Evolutionary conservation across 495 filamentous ascomycete genomes (phyloP), one percentile per base, ranked within the genome.

Genomic region (Trichoderma virens): DNA sequence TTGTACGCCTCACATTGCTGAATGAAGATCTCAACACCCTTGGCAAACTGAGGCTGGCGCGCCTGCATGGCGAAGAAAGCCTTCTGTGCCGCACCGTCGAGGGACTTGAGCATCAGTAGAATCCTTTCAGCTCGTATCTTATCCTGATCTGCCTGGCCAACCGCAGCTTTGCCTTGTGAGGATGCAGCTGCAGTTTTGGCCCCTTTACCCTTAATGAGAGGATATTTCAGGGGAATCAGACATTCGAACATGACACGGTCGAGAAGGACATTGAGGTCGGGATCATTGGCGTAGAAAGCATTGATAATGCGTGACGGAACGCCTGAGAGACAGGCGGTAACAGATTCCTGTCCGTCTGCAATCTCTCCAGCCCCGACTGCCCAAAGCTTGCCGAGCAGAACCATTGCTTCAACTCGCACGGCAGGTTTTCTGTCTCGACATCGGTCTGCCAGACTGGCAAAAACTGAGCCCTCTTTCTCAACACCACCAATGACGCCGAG

Each of bases 361-460:
- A 99, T 88, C 66, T 97, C 92, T 25, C 92, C 90, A 23, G 85
- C 85, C 1, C 91, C 93, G 60, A 93, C 92, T 13, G 88, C 94
- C 94, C 94, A 99, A 47, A 97, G 88, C 59, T 88, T 86, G 23
- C 85, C 89, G 14, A 98, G 75, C 32, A 92, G 82, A 39, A 84
- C 87, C 86, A 96, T 96, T 32, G 89, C 92, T 66, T 91, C 93
- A 61, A 87, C 84, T 61, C 93, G 87, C 14, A 99, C 88, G 38
- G 83, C 81, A 18, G 86, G 87, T 70, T 90, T 94, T 59, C 85
- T 86, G 76, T 99, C 95, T 71, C 93, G 90, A 51, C 90, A 89
- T 65, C 94, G 86, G 66, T 97, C 93, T 30, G 90, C 90, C 18
- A 99, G 83, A 62, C 87, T 90, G 60, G 79, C 83, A 9, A 99